Evolutionary conservation across 2,329 filamentous ascomycete species (phyloP).

Genomic region (Neocatenulostroma microsporum): DNA sequence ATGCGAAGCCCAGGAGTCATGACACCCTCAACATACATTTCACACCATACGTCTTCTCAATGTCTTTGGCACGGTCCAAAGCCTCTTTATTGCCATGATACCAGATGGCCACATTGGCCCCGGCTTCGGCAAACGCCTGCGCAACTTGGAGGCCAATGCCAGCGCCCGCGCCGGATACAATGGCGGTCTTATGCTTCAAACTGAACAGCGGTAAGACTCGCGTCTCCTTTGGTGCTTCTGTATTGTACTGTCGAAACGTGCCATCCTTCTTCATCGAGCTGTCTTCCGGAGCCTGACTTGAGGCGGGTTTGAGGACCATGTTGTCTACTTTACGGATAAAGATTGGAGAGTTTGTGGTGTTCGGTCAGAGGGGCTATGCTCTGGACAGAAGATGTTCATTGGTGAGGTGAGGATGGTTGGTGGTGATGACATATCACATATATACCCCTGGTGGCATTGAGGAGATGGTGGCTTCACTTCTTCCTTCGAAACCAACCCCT

Average conservation of each 20-base stretch:
- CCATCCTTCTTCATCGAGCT: constrained; percentile 29
- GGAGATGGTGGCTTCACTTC: too few species aligned
- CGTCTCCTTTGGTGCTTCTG: constrained; percentile 22
- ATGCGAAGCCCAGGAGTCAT: background rate
- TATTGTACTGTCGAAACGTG: constrained; percentile 31
- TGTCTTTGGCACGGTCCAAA: constrained; percentile 24
- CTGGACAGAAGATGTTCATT: too few species aligned
- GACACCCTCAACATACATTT: constrained; percentile 24
- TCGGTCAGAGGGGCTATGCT: too few species aligned
- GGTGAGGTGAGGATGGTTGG: too few species aligned
- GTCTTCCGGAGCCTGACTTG: constrained; percentile 23
- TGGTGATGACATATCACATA: too few species aligned
- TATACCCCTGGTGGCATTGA: too few species aligned
- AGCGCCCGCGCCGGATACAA: constrained; percentile 29
- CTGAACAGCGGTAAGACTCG: constrained; percentile 25
- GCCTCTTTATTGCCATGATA: constrained; percentile 34
- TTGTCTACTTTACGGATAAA: too few species aligned
- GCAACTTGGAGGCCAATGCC: constrained; percentile 30
- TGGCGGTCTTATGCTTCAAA: constrained; percentile 29
- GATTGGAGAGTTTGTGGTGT: too few species aligned
- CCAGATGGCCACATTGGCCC: constrained; percentile 40
- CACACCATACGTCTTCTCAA: constrained; percentile 28
- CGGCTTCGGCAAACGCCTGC: constrained; percentile 31
- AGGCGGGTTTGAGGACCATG: constrained; percentile 5
- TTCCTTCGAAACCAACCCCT: too few species aligned